Percentiles rank a stretch among this genome's conserved stretches.
These are phyloP conservation scores for Porcisia hertigi DNA, from an alignment of 208 protist genomes.

Conservation along the genomic window DNA sequence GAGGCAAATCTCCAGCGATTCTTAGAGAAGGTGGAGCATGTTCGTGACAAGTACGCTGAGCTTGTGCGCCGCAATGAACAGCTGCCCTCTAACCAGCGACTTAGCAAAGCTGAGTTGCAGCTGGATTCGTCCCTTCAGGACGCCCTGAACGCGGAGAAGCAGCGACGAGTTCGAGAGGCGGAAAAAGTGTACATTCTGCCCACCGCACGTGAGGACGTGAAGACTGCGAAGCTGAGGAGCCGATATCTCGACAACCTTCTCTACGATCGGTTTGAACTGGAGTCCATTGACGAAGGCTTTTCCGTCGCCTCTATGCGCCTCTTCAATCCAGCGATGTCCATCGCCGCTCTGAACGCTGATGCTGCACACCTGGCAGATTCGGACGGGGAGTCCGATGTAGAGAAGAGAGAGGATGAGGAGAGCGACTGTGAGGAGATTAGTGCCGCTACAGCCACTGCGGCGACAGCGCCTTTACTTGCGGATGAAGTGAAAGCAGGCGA, in stretches of 20 bases:
- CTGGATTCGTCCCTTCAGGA: slow-evolving; percentile 86
- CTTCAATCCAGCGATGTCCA: slow-evolving; percentile 49
- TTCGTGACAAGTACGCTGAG: slow-evolving; percentile 64
- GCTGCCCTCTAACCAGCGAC: slow-evolving; percentile 41
- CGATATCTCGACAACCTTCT: slow-evolving; percentile 90
- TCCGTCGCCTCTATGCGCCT: slow-evolving; percentile 92
- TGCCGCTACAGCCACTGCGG: not conserved
- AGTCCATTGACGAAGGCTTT: slow-evolving; percentile 68
- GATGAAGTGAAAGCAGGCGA: not conserved
- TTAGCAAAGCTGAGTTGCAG: slow-evolving; percentile 72
- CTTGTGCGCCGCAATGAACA: slow-evolving; percentile 79
- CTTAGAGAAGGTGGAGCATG: slow-evolving; percentile 48
- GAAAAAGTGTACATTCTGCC: slow-evolving; percentile 77
- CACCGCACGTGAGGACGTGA: slow-evolving; percentile 80
- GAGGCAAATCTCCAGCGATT: slow-evolving; percentile 82
- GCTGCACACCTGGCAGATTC: slow-evolving; percentile 70
- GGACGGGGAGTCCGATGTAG: slow-evolving; percentile 25
- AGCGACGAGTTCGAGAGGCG: slow-evolving; percentile 66
- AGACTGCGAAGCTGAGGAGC: slow-evolving; percentile 86
- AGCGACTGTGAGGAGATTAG: slow-evolving; percentile 13
- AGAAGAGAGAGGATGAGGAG: slow-evolving; percentile 11
- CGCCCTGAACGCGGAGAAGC: slow-evolving; percentile 71
- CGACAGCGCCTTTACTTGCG: not conserved
- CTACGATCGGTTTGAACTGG: slow-evolving; percentile 91
- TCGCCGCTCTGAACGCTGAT: slow-evolving; percentile 43